Evolutionary conservation across 257 asterid genomes (phyloP).

Genomic region (Cruciata laevipes): DNA sequence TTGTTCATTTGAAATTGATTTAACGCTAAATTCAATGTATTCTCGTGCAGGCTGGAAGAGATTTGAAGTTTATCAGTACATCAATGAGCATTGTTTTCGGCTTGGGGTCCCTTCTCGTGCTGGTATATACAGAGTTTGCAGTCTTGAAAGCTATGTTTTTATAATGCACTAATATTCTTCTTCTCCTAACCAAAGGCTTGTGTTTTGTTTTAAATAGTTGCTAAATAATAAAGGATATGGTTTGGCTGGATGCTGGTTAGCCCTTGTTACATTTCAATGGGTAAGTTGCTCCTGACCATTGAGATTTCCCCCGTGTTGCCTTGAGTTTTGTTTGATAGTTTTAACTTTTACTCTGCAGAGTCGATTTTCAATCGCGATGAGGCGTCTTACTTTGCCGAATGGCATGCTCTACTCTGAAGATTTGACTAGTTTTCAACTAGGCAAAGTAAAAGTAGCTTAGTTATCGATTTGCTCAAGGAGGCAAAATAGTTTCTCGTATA

Average conservation of each 20-base stretch:
- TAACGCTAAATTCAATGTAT: not conserved
- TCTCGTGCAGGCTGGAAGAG: slow-evolving; percentile 81
- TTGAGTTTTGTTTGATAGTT: not conserved
- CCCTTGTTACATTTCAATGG: slow-evolving; percentile 93
- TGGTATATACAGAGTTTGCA: slow-evolving; percentile 43
- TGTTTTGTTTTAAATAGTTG: slow-evolving; percentile 33
- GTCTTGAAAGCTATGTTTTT: not conserved
- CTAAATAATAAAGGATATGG: slow-evolving; percentile 70
- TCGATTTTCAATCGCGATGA: slow-evolving; percentile 59
- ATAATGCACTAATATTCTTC: not conserved
- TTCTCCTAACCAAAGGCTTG: not conserved
- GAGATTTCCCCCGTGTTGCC: not conserved
- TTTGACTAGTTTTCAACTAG: slow-evolving; percentile 26
- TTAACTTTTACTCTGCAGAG: slow-evolving; percentile 38
- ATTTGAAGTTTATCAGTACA: slow-evolving; percentile 72
- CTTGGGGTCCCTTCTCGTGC: slow-evolving; percentile 55
- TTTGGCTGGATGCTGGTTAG: slow-evolving; percentile 74
- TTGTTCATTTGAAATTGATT: not conserved
- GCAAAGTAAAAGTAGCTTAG: slow-evolving; percentile 41
- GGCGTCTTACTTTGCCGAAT: slow-evolving; percentile 53
- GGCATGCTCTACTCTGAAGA: slow-evolving; percentile 60
- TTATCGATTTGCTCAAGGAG: not conserved
- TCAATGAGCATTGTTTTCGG: slow-evolving; percentile 64
- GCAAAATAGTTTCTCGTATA: not conserved
- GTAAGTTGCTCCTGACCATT: slow-evolving; percentile 23